phyloP scores from a whole-genome alignment of 108 stramenopile genomes.

The Pseudonitzschia delicatissima region DNA sequence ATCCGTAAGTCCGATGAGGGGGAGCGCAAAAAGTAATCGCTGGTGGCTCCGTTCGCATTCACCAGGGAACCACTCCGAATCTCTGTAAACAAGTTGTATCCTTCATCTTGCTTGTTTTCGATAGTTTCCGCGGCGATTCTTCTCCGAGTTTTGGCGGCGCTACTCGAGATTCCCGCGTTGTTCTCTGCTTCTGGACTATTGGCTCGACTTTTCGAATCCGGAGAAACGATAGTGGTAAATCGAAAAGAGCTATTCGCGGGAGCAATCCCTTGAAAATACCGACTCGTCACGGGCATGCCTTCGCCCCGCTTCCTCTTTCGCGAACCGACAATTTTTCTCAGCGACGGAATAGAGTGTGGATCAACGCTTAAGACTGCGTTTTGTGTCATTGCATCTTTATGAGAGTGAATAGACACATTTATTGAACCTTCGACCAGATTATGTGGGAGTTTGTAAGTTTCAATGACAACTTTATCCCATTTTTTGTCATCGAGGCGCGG shows the following conservation, averaged over 20 bases:
- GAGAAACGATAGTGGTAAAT: neutral
- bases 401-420: too few species aligned
- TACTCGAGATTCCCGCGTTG: neutral
- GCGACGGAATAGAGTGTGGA: too few species aligned
- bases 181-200: too few species aligned
- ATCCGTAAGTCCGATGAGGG: slow-evolving; percentile 22
- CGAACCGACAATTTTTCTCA: neutral
- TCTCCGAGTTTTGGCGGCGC: neutral
- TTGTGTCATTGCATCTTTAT: too few species aligned
- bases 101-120: neutral
- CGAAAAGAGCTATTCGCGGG: neutral
- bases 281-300: neutral
- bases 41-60: neutral
- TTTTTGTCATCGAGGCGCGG: too few species aligned
- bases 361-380: too few species aligned
- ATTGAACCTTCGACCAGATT: too few species aligned
- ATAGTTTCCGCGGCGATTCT: neutral
- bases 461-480: too few species aligned
- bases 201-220: too few species aligned
- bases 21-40: slow-evolving; percentile 23
- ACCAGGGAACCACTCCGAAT: neutral
- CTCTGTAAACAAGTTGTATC: too few species aligned
- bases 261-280: neutral
- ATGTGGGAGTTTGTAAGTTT: too few species aligned
- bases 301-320: neutral